Evolutionary conservation across 2,329 filamentous ascomycete genomes (phyloP), one percentile per base, ranked within the genome.

Genomic region (Paraphaeosphaeria minitans): DNA sequence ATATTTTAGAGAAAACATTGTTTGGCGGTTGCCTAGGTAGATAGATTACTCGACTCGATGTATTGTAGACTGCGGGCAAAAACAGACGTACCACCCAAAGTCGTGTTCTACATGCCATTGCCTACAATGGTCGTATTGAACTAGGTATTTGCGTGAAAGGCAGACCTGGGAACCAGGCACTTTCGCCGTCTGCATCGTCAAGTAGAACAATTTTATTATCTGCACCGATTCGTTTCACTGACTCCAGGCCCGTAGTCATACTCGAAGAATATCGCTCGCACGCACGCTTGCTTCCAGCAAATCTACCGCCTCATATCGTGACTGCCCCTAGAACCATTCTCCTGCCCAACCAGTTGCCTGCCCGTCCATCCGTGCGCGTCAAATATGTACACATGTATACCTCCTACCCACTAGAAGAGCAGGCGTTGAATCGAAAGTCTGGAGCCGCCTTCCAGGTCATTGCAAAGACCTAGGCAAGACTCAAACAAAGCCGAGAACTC

Each of bases 371-470:
- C n/a, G 39, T 53, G 47, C 47, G 41, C 41, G 41, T 21, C 52
- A 55, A 58, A 33, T 58, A 58, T 58, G 48, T 58, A 58, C 56
- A 58, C 46, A 52, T 35, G 37, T 35, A 46, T 27, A 16, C 12
- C 22, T 42, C 42, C 22, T 24, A 13, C 29, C n/a, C 6, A 49
- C 14, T 8, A 12, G 13, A 16, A 13, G 19, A 54, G 39, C 31
- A 33, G 16, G 33, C 35, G 24, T 41, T 16, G 29, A 24, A 33
- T n/a, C 24, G 35, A 35, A 21, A 10, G 41, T 24, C 24, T 39
- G n/a, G 27, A 53, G 41, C 39, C 29, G 29, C 29, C 29, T 12
- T 31, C 29, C 29, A 31, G 29, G 41, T 37, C 39, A 27, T 21
- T 19, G 27, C 21, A 31, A 8, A 31, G 31, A 19, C 35, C 16